Conservation (phyloP, 495 filamentous ascomycete genomes). For the Penicillium verhagenii region DNA sequence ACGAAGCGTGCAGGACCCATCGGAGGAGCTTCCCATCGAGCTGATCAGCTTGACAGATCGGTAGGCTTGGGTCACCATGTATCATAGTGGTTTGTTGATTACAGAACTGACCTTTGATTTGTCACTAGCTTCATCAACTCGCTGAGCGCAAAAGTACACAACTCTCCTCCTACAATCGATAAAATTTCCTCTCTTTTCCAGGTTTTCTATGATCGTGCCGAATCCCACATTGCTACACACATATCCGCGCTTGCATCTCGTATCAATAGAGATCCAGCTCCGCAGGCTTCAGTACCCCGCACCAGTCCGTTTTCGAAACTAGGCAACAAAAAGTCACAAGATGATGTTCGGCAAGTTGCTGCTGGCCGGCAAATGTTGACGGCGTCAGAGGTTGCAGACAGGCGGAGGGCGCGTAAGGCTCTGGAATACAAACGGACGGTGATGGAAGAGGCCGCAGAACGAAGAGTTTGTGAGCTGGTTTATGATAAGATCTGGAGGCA, state of each 20-base stretch:
- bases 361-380: constrained; percentile 90
- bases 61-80: constrained; percentile 38
- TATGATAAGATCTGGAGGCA: constrained; percentile 90
- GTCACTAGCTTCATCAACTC: constrained; percentile 80
- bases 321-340: constrained; percentile 25
- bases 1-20: constrained; percentile 57
- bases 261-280: constrained; percentile 63
- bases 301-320: constrained; percentile 23
- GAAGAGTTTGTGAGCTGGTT: constrained; percentile 79
- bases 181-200: constrained; percentile 86
- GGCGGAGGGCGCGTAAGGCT: constrained; percentile 71
- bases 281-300: constrained; percentile 39
- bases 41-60: constrained; percentile 84
- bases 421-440: constrained; percentile 72
- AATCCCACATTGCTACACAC: constrained; percentile 82
- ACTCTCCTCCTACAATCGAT: constrained; percentile 78
- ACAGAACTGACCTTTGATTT: background rate
- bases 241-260: constrained; percentile 76
- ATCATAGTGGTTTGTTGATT: background rate
- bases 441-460: constrained; percentile 91
- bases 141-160: constrained; percentile 81
- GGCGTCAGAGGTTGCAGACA: constrained; percentile 73
- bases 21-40: constrained; percentile 91
- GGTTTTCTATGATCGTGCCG: constrained; percentile 85
- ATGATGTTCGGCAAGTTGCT: constrained; percentile 25